Evolutionary conservation across 163 green algal genomes (phyloP).

Genomic region (Scenedesmus sp.): DNA sequence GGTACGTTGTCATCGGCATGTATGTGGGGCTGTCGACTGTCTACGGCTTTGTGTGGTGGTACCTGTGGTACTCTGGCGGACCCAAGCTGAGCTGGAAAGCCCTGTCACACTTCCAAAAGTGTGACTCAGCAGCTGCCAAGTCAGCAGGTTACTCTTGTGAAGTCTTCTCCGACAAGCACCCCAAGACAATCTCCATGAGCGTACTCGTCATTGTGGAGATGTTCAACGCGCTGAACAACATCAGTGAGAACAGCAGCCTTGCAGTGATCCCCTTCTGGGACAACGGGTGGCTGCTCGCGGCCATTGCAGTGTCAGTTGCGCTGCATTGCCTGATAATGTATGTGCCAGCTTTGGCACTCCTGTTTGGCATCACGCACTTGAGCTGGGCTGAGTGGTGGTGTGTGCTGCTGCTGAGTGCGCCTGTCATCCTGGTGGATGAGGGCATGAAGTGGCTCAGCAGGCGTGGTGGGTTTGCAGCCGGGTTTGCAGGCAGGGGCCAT

Average conservation of each 20-base stretch:
- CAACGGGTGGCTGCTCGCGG: conserved; percentile 88
- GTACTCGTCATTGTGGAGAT: conserved; percentile 96
- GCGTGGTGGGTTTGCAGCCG: neutral
- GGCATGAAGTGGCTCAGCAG: conserved; percentile 78
- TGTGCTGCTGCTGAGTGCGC: conserved; percentile 83
- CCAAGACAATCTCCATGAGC: conserved; percentile 84
- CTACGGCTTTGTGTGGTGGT: conserved; percentile 94
- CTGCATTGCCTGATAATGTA: conserved; percentile 91
- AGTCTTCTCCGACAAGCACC: conserved; percentile 71
- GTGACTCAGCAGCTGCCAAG: conserved; percentile 60
- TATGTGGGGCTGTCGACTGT: conserved; percentile 94
- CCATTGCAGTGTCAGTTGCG: conserved; percentile 87
- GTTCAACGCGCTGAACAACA: conserved; percentile 98
- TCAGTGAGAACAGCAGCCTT: conserved; percentile 82
- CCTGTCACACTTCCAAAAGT: conserved; percentile 86
- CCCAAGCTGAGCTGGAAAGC: conserved; percentile 78
- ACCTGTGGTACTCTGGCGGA: conserved; percentile 71
- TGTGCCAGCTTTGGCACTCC: conserved; percentile 58
- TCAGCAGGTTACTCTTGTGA: conserved; percentile 51
- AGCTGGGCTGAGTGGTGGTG: conserved; percentile 79
- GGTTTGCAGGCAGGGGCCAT: neutral
- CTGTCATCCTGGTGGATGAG: conserved; percentile 89
- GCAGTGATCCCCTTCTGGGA: conserved; percentile 69
- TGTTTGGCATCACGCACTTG: conserved; percentile 75
- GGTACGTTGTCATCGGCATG: conserved; percentile 86